A percentile compares a stretch with the other conserved stretches of the same genome.
Evolutionary conservation across 2,329 filamentous ascomycete genomes (phyloP).

Genomic region (Xylariaceae sp.): DNA sequence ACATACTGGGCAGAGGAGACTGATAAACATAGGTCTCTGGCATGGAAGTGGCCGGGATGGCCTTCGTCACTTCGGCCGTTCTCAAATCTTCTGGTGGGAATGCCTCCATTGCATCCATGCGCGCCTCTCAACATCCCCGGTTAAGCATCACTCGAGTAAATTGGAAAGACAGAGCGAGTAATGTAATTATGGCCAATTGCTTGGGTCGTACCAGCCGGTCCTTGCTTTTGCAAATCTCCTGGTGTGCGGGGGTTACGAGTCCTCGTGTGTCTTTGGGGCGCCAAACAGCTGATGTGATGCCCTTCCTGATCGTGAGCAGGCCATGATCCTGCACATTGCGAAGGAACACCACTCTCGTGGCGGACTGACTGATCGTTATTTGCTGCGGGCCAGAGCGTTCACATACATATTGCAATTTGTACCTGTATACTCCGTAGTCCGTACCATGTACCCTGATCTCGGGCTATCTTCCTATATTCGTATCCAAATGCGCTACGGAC

Average conservation of each 20-base stretch:
- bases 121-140: background rate
- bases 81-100: background rate
- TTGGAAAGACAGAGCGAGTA: constrained; percentile 6
- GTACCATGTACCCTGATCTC: no score
- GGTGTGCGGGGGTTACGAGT: background rate
- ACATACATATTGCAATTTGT: no score
- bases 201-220: constrained; percentile 11
- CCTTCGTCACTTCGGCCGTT: background rate
- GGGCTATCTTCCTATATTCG: no score
- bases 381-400: no score
- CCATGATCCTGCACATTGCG: background rate
- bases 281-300: background rate
- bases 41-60: background rate
- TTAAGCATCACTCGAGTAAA: constrained; percentile 8
- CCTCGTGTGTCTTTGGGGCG: background rate
- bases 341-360: no score
- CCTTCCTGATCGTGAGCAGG: background rate
- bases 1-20: background rate
- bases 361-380: no score
- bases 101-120: background rate
- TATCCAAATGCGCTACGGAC: no score
- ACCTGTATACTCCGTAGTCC: no score
- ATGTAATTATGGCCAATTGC: background rate
- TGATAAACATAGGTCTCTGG: background rate
- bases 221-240: constrained; percentile 13